Evolutionary conservation across 345 rosid genomes (phyloP).

Genomic region (Murraya paniculata): DNA sequence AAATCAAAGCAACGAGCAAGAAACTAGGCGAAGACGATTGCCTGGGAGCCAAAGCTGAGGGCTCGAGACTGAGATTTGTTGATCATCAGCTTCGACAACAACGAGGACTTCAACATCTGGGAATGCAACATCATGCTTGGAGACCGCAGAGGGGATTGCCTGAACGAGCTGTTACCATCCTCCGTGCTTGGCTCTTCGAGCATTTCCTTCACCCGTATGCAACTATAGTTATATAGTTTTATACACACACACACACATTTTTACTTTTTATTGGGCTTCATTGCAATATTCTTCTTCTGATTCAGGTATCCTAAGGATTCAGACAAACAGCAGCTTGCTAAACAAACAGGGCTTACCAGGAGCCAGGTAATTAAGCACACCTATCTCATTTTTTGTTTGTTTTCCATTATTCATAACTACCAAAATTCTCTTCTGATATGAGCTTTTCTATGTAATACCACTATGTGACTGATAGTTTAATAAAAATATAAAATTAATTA

Average conservation of each 20-base stretch:
- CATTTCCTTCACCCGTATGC: conserved; percentile 89
- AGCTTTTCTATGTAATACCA: too few relatives aligned
- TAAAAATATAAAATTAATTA: too few relatives aligned
- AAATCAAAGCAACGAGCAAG: conserved; percentile 54
- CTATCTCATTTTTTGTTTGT: neutral
- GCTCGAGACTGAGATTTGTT: conserved; percentile 43
- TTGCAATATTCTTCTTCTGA: neutral
- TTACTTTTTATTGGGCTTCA: neutral
- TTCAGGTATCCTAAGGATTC: conserved; percentile 78
- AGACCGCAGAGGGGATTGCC: conserved; percentile 87
- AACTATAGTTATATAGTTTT: too few relatives aligned
- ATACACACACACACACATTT: too few relatives aligned
- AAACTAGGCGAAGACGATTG: conserved; percentile 61
- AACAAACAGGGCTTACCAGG: conserved; percentile 79
- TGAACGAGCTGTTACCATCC: conserved; percentile 66
- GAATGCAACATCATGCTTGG: conserved; percentile 62
- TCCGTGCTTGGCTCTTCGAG: conserved; percentile 85
- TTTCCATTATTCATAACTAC: neutral
- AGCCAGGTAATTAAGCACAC: conserved; percentile 48
- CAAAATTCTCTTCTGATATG: too few relatives aligned
- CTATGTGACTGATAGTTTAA: neutral
- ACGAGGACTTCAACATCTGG: conserved; percentile 51
- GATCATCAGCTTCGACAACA: conserved; percentile 59
- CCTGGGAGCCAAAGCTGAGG: conserved; percentile 39
- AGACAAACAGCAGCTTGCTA: conserved; percentile 76